These are phyloP conservation scores for Boletus rubroflammeus DNA, from an alignment of 768 basidiomycete genomes.

Conservation along the genomic window DNA sequence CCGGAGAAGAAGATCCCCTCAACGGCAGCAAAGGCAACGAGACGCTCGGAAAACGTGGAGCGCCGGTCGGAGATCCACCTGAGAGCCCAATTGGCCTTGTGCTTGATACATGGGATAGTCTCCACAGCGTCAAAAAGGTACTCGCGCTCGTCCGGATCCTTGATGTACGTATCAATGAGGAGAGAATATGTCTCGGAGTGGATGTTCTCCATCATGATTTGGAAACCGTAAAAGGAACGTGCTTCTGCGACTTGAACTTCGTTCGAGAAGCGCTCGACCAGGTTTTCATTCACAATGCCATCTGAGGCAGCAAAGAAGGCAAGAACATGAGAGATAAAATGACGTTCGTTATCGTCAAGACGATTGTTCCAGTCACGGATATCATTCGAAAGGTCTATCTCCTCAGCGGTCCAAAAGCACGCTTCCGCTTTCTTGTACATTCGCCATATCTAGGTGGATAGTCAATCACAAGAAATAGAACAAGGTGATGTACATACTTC, in stretches of 20 bases:
- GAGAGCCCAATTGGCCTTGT: constrained; percentile 92
- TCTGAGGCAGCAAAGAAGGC: constrained; percentile 96
- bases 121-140: constrained; percentile 89
- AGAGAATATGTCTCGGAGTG: constrained; percentile 96
- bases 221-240: constrained; percentile 94
- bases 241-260: constrained; percentile 91
- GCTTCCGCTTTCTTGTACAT: constrained; percentile 95
- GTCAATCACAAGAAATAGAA: background rate
- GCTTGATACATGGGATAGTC: constrained; percentile 85
- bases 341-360: constrained; percentile 73
- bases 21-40: constrained; percentile 92
- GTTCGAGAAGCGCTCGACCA: constrained; percentile 86
- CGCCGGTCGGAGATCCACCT: constrained; percentile 80
- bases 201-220: constrained; percentile 98
- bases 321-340: constrained; percentile 87
- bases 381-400: constrained; percentile 87
- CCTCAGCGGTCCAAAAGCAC: constrained; percentile 90
- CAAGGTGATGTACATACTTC: constrained; percentile 53
- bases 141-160: constrained; percentile 65
- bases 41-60: constrained; percentile 83
- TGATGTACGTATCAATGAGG: constrained; percentile 91
- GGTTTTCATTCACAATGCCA: constrained; percentile 93
- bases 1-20: constrained; percentile 97
- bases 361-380: constrained; percentile 77
- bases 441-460: constrained; percentile 70